Evolutionary conservation across 75 land plant species (phyloP).

Genomic region (Ceratopteris richardii): DNA sequence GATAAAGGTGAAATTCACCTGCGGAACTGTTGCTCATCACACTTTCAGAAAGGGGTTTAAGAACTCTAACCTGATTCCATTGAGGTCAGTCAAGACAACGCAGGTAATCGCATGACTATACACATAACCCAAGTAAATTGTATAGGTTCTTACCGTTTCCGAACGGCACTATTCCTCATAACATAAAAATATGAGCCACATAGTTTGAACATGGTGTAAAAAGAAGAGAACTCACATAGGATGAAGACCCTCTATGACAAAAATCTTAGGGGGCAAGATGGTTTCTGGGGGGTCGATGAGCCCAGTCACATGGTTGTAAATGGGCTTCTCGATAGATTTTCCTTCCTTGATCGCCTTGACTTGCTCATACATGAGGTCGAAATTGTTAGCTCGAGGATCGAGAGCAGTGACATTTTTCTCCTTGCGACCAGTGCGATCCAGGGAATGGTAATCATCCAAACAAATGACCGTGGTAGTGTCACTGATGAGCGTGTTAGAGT

Average conservation of each 20-base stretch:
- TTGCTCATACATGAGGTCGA: slow-evolving; percentile 45
- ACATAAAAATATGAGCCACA: no score
- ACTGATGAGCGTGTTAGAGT: slow-evolving; percentile 36
- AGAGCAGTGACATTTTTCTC: slow-evolving; percentile 35
- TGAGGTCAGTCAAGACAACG: no score
- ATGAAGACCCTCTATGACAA: slow-evolving; percentile 42
- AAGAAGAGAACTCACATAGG: slow-evolving; percentile 36
- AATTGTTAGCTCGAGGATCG: slow-evolving; percentile 37
- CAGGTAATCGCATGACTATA: no score
- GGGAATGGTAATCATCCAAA: slow-evolving; percentile 37
- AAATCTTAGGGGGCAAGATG: slow-evolving; percentile 30
- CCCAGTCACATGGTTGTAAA: slow-evolving; percentile 38
- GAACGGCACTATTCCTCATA: no score
- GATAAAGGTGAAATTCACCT: no score
- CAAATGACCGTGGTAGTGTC: slow-evolving; percentile 39
- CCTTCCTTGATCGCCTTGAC: slow-evolving; percentile 41
- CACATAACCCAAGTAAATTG: no score
- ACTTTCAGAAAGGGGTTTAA: no score
- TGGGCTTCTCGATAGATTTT: slow-evolving; percentile 28
- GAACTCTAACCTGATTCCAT: no score
- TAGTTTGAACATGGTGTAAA: no score
- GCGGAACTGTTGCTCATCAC: no score
- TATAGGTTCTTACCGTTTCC: no score
- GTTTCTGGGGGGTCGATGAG: slow-evolving; percentile 35
- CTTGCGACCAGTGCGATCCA: slow-evolving; percentile 35